Evolutionary conservation across 352 stramenopile genomes (phyloP).

Genomic region (Aphanomyces invadans): DNA sequence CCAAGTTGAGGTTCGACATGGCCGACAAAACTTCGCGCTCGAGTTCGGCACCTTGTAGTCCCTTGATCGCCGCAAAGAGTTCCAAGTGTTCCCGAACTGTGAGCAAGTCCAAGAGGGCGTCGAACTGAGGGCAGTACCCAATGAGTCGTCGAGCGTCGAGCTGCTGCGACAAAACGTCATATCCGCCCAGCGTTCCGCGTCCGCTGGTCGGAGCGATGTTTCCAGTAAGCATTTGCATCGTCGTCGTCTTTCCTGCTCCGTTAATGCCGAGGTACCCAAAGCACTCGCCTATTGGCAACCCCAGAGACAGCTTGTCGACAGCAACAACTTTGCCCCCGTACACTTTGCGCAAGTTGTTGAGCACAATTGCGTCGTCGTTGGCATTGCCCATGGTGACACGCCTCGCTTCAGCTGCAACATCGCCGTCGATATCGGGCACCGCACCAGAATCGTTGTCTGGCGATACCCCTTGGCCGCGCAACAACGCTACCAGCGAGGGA

Average conservation of each 20-base stretch:
- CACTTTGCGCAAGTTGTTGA: constrained; percentile 77
- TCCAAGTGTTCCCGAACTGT: constrained; percentile 83
- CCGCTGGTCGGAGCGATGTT: constrained; percentile 24
- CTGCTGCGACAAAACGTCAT: constrained; percentile 48
- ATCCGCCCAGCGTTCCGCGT: constrained; percentile 36
- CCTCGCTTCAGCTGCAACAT: constrained; percentile 26
- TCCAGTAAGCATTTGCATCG: constrained; percentile 92
- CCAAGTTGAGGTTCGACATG: constrained; percentile 78
- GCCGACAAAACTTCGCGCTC: constrained; percentile 58
- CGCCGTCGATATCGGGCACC: constrained; percentile 28
- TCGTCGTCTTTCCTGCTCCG: constrained; percentile 92
- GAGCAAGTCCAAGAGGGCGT: constrained; percentile 76
- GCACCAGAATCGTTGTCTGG: not conserved
- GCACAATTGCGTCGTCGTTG: constrained; percentile 32
- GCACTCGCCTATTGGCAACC: constrained; percentile 56
- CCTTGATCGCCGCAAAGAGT: constrained; percentile 88
- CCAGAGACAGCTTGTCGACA: constrained; percentile 64
- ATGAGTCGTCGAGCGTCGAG: constrained; percentile 53
- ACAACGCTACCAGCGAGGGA: too few species aligned
- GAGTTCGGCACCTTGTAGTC: constrained; percentile 39
- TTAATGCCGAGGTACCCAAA: constrained; percentile 94
- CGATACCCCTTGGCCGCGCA: too few species aligned
- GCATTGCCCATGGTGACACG: constrained; percentile 17
- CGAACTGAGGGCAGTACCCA: constrained; percentile 87
- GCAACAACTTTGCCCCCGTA: constrained; percentile 70